A percentile compares a stretch with the other conserved stretches of the same genome.
phyloP scores from a whole-genome alignment of 495 filamentous ascomycete species.

The Penicillium canescens region DNA sequence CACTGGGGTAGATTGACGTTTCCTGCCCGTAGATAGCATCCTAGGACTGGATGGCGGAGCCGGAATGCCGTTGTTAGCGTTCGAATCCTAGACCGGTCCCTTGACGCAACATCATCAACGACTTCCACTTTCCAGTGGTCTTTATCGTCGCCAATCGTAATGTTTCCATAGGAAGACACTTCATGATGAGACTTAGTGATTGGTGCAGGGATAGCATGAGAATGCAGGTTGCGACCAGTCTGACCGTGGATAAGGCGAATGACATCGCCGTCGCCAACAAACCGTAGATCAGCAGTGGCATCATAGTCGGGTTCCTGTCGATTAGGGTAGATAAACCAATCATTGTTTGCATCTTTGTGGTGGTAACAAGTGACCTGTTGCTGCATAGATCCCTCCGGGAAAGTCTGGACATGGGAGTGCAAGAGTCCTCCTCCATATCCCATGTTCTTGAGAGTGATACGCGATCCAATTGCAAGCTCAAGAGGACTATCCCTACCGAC shows the following conservation, averaged over 20 bases:
- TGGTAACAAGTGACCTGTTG: constrained; percentile 99
- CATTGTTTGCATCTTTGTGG: constrained; percentile 99
- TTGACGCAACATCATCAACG: constrained; percentile 81
- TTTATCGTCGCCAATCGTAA: constrained; percentile 96
- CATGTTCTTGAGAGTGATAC: constrained; percentile 97
- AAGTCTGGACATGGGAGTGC: constrained; percentile 95
- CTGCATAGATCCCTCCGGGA: constrained; percentile 89
- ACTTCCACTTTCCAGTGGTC: constrained; percentile 97
- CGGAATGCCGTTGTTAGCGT: constrained; percentile 94
- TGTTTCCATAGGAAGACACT: constrained; percentile 94
- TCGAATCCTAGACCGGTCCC: constrained; percentile 80
- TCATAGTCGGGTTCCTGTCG: constrained; percentile 73
- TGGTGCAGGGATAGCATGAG: constrained; percentile 84
- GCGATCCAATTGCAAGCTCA: constrained; percentile 85
- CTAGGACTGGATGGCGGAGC: constrained; percentile 76
- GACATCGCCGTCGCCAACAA: constrained; percentile 72
- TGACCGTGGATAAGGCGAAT: constrained; percentile 92
- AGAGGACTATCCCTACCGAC: constrained; percentile 92
- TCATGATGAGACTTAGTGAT: constrained; percentile 87
- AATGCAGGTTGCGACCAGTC: constrained; percentile 95
- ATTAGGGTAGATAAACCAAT: constrained; percentile 98
- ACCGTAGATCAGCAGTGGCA: constrained; percentile 64
- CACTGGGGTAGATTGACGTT: constrained; percentile 97
- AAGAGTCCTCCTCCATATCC: constrained; percentile 97
- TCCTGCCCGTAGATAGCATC: constrained; percentile 92